These are phyloP conservation scores for Torulaspora franciscae DNA, from an alignment of 805 yeast genomes.

Conservation along the genomic window DNA sequence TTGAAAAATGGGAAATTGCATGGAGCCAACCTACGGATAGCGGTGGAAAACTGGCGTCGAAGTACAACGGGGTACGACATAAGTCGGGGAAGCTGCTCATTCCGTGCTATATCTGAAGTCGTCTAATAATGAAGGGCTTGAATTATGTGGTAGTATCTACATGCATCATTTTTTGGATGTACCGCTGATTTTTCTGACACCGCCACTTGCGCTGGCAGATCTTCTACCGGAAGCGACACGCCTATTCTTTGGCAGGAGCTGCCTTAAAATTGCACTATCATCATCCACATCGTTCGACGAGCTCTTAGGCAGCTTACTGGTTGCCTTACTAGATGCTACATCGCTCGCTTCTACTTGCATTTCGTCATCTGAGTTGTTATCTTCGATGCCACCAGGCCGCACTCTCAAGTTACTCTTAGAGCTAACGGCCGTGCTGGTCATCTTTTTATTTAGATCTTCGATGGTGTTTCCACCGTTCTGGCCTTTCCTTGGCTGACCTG, in stretches of 20 bases:
- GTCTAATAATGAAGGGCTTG: neutral
- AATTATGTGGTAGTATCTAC: constrained; percentile 1
- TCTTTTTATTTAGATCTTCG: constrained; percentile 30
- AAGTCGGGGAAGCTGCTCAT: constrained; percentile 32
- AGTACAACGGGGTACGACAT: constrained; percentile 53
- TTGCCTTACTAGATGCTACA: constrained; percentile 20
- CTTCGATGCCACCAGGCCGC: constrained; percentile 27
- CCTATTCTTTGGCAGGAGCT: constrained; percentile 32
- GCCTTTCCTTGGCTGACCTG: constrained; percentile 91
- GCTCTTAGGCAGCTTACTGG: constrained; percentile 6
- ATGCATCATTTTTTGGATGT: constrained; percentile 24
- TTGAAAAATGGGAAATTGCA: constrained; percentile 46
- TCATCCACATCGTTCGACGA: constrained; percentile 12
- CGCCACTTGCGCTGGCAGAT: constrained; percentile 31
- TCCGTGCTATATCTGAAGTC: constrained; percentile 28
- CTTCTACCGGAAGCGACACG: constrained; percentile 33
- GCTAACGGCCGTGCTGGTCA: constrained; percentile 13
- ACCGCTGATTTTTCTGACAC: constrained; percentile 36
- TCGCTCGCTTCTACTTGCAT: constrained; percentile 27
- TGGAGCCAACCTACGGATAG: constrained; percentile 70
- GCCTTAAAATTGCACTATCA: constrained; percentile 26
- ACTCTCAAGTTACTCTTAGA: constrained; percentile 13
- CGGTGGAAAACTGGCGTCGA: constrained; percentile 56
- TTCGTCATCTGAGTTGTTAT: constrained; percentile 28
- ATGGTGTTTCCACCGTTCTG: constrained; percentile 33